Base-by-base conservation (phyloP, 768 basidiomycete genomes). In the Xerocomellus amylosporus region DNA sequence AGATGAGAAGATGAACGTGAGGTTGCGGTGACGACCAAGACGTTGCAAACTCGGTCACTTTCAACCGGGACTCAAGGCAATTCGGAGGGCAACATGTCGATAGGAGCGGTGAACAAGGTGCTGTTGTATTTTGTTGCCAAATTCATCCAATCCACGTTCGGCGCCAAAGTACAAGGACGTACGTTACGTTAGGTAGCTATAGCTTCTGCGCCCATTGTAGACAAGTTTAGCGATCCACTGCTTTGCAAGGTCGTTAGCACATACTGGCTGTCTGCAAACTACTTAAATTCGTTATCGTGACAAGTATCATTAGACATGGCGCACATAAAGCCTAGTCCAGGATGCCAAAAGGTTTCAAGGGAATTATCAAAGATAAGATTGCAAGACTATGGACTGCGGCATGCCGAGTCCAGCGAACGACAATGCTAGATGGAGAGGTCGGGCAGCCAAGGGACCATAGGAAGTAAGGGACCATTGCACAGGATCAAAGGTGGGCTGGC, bases 1-100 rank as follows among this genome's bases (percentile, higher is more conserved):
- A 70, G 54, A 51, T 8, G 31, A 33, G 4, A 20, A 28, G 24
- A 51, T 26, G 19, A 50, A 51, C 40, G n/a, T 49, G 39, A 52
- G 26, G 65, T 69, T 55, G 60, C 57, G 58, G 48, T 70, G 54
- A 53, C 58, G 56, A 69, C 65, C 41, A 22, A 46, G 51, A 43
- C 30, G 26, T 56, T 47, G 38, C 24, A 41, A 39, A 49, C n/a
- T 46, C 26, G 36, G 28, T 31, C 37, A 33, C n/a, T 44, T 50
- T 46, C 30, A 43, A 24, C 30, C 3, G 14, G 26, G 14, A 30
- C 31, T 33, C 38, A 28, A 34, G 19, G 19, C 28, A 31, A 43
- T 19, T 54, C 20, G 36, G 26, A 53, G 28, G 40, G 49, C 19
- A 45, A 51, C 40, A 49, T 40, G 42, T 56, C 36, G 34, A n/a